Evolutionary conservation across 139 green algal species (phyloP).

Genomic region (Chlorella sp.): DNA sequence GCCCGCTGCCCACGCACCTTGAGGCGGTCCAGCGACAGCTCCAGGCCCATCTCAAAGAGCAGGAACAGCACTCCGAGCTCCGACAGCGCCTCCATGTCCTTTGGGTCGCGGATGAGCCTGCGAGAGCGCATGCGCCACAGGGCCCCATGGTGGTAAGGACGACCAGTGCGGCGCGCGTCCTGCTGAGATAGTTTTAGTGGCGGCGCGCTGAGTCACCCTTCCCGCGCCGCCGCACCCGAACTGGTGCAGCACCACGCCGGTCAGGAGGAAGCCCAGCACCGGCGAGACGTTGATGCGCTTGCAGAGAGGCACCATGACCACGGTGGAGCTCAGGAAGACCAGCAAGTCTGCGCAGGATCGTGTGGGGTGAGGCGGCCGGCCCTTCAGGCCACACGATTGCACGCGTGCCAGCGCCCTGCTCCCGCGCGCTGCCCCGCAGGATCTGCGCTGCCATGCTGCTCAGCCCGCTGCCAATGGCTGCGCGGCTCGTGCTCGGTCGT

Average conservation of each 20-base stretch:
- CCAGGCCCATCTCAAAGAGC: constrained; percentile 97
- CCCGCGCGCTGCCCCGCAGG: not conserved
- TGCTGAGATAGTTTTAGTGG: not conserved
- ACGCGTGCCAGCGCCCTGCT: not conserved
- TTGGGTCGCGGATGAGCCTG: constrained; percentile 79
- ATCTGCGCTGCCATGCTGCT: too few species aligned
- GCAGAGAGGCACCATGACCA: constrained; percentile 88
- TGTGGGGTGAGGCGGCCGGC: too few species aligned
- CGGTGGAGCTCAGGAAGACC: constrained; percentile 82
- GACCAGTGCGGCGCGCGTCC: too few species aligned
- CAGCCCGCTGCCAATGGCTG: too few species aligned
- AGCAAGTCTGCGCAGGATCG: constrained; percentile 61
- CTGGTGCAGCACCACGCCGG: constrained; percentile 82
- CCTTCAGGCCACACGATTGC: too few species aligned
- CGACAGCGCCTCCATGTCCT: constrained; percentile 83
- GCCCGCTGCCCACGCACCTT: constrained; percentile 43
- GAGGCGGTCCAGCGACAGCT: constrained; percentile 84
- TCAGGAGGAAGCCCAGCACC: constrained; percentile 88
- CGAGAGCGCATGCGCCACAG: not conserved
- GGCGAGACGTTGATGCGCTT: constrained; percentile 80
- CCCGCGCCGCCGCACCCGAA: constrained; percentile 58
- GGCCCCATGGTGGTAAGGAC: too few species aligned
- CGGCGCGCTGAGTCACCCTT: not conserved
- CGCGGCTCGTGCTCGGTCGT: not conserved
- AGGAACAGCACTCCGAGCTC: constrained; percentile 96